Conservation (phyloP, 305 asterid genomes). For the Fraxinus albicans region DNA sequence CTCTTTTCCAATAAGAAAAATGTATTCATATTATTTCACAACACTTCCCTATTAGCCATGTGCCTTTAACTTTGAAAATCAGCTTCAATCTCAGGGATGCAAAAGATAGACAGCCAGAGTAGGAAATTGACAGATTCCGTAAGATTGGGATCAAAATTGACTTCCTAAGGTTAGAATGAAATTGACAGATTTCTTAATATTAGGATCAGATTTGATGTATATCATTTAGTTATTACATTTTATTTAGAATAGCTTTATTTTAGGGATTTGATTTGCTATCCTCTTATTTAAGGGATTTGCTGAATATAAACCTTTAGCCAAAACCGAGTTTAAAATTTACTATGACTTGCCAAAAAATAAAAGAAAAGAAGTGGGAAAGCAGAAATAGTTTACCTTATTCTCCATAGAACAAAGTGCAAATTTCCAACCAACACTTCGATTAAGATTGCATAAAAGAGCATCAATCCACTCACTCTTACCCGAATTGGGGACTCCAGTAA, state of each 20-base stretch:
- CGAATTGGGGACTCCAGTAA: conserved; percentile 97
- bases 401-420: conserved; percentile 97
- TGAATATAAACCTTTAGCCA: neutral
- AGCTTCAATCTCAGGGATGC: conserved; percentile 1
- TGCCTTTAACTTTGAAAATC: neutral
- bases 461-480: conserved; percentile 99
- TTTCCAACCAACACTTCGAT: conserved; percentile 85
- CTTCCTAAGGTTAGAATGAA: neutral
- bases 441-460: conserved; percentile 93
- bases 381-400: conserved; percentile 54
- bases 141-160: neutral
- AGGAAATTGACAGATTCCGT: neutral
- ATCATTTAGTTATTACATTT: neutral
- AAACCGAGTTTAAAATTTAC: neutral
- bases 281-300: neutral
- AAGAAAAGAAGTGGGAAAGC: neutral
- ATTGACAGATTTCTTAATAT: neutral
- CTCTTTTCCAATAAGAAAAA: neutral
- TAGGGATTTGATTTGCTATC: neutral
- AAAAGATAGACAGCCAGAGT: neutral
- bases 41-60: neutral
- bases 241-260: neutral
- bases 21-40: conserved; percentile 2
- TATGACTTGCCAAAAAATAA: neutral
- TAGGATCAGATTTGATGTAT: neutral